Base-by-base conservation (phyloP, 495 filamentous ascomycete genomes). In the Penicillium flavigenum region DNA sequence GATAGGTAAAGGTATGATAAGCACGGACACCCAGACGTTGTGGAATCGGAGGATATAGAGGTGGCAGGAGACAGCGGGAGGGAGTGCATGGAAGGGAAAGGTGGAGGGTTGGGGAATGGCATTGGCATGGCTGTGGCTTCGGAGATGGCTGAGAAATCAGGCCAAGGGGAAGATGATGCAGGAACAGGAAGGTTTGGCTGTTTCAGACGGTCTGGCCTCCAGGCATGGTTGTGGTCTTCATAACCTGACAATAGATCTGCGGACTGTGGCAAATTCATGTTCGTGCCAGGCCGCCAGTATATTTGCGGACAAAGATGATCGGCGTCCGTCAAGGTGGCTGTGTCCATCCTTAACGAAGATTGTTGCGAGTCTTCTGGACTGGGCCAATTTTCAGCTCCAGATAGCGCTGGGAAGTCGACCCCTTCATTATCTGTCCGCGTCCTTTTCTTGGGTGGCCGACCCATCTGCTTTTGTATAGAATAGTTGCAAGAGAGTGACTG, bases 401-500 rank as follows among this genome's bases (percentile, higher is more conserved):
- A 47, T 20, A 62, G 32, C 27, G 32, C 45, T 31, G 62, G 59
- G n/a, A 57, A 43, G 20, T 66, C 59, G 20, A 55, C 12, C 19
- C 49, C 55, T n/a, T 63, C 64, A 14, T 74, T 65, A n/a, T 73
- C 74, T 22, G 71, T 63, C 54, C 71, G 65, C 36, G 66, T 51
- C 36, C 71, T 68, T 51, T 76, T 79, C 67, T 79, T 79, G 3
- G 72, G 74, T 0, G 76, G 76, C 12, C 77, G 68, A 29, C 77
- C 77, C 77, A 79, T 79, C 47, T 72, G 73, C 56, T 78, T 79
- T 51, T 79, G 77, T 57, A 71, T 59, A 3, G 77, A 79, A 51
- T 78, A 79, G 54, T 76, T 70, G 47, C 77, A 79, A 53, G 36
- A 19, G 17, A 79, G 65, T 3, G 66, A 65, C 51, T 79, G 76